Conservation (phyloP, 2,329 filamentous ascomycete species). For the Ceratocystis cacaofunesta region DNA sequence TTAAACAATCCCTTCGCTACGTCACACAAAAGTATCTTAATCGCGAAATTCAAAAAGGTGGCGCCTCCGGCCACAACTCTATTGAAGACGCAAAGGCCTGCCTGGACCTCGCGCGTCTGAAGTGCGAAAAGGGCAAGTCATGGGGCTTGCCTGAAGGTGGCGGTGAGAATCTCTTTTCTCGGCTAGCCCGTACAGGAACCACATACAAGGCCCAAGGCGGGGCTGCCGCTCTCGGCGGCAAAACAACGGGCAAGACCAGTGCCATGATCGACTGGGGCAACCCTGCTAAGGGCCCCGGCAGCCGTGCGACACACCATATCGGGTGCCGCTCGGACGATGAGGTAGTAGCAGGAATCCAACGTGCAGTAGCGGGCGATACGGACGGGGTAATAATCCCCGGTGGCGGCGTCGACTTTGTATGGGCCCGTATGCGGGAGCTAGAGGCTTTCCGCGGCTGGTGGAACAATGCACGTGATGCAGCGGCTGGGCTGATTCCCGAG, state of each 20-base stretch:
- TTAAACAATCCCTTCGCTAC: slow-evolving; percentile 85
- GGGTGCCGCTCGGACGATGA: slow-evolving; percentile 46
- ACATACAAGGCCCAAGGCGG: slow-evolving; percentile 48
- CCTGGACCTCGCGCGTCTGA: slow-evolving; percentile 84
- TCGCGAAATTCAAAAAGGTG: slow-evolving; percentile 76
- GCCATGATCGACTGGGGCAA: slow-evolving; percentile 86
- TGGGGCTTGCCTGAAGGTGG: slow-evolving; percentile 72
- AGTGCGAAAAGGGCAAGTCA: slow-evolving; percentile 77
- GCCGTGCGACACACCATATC: slow-evolving; percentile 40
- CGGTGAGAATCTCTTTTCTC: slow-evolving; percentile 78
- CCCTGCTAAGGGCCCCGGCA: slow-evolving; percentile 44
- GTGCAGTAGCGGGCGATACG: slow-evolving; percentile 43
- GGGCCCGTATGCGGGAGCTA: slow-evolving; percentile 50
- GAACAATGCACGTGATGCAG: slow-evolving; percentile 38
- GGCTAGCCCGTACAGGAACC: slow-evolving; percentile 51
- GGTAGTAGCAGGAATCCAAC: slow-evolving; percentile 38
- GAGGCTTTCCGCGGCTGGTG: slow-evolving; percentile 53
- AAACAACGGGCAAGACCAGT: slow-evolving; percentile 45
- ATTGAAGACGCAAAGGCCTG: slow-evolving; percentile 85
- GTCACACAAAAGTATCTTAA: slow-evolving; percentile 72
- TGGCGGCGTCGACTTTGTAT: slow-evolving; percentile 51
- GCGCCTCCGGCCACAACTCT: slow-evolving; percentile 66
- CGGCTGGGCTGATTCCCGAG: slow-evolving; percentile 21
- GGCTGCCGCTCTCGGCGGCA: slow-evolving; percentile 39
- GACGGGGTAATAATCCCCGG: slow-evolving; percentile 42